phyloP scores from a whole-genome alignment of 2,329 filamentous ascomycete species.

The Xylariales sp. region DNA sequence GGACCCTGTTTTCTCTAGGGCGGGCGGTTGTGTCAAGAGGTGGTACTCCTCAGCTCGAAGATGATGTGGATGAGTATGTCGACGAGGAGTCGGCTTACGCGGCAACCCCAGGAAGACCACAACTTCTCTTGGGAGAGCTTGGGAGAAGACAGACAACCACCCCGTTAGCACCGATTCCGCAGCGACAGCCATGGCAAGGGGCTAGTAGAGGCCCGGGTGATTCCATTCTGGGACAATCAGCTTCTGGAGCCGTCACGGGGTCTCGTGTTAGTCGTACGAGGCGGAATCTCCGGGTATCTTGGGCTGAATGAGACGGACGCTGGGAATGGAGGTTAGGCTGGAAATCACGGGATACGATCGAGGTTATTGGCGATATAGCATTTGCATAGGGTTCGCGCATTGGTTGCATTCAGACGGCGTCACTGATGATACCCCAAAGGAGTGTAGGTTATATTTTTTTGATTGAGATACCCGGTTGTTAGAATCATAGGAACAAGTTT shows the following conservation, averaged over 20 bases:
- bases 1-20: conserved; percentile 17
- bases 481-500: too few species aligned
- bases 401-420: too few species aligned
- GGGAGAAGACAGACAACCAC: conserved; percentile 23
- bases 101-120: conserved; percentile 26
- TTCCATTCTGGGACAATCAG: conserved; percentile 19
- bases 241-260: conserved; percentile 14
- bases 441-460: too few species aligned
- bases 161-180: conserved; percentile 24
- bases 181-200: conserved; percentile 15
- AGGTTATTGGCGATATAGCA: too few species aligned
- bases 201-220: conserved; percentile 8
- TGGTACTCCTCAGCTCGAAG: conserved; percentile 1
- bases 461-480: too few species aligned
- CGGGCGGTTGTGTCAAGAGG: conserved; percentile 12
- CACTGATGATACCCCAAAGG: too few species aligned
- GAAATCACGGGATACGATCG: too few species aligned
- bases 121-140: conserved; percentile 20
- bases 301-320: conserved; percentile 15
- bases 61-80: conserved; percentile 6
- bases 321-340: too few species aligned
- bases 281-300: conserved; percentile 25
- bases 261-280: conserved; percentile 14
- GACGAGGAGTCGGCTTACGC: conserved; percentile 16
- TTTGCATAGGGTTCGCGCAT: too few species aligned